Percentiles rank a stretch among this genome's conserved stretches.
These are phyloP conservation scores for Paracamarosporium sp. DNA, from an alignment of 2,329 filamentous ascomycete genomes.

Conservation along the genomic window DNA sequence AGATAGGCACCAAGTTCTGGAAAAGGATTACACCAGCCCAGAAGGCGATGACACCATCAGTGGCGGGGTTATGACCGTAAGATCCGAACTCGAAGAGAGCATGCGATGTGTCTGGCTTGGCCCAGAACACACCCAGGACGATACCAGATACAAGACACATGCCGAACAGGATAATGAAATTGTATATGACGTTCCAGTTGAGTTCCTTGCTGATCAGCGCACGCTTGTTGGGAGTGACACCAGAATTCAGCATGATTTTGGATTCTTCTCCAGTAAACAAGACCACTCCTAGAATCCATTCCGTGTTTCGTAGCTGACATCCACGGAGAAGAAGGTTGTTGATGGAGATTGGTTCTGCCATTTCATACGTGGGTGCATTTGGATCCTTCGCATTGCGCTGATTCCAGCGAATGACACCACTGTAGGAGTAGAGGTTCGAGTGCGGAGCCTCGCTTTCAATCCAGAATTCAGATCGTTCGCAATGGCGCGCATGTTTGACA, in stretches of 20 bases:
- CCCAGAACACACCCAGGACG: slow-evolving; percentile 84
- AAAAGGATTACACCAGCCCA: slow-evolving; percentile 95
- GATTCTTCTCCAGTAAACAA: slow-evolving; percentile 95
- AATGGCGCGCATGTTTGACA: slow-evolving; percentile 88
- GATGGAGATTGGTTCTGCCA: slow-evolving; percentile 92
- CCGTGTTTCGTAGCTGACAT: slow-evolving; percentile 91
- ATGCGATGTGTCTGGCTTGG: slow-evolving; percentile 74
- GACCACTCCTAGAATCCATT: slow-evolving; percentile 93
- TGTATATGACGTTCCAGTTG: slow-evolving; percentile 97
- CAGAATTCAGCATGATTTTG: slow-evolving; percentile 99
- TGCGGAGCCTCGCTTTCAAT: slow-evolving; percentile 93
- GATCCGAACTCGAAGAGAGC: slow-evolving; percentile 86
- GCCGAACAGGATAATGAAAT: slow-evolving; percentile 85
- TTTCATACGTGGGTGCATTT: slow-evolving; percentile 70
- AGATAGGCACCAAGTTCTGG: slow-evolving; percentile 98
- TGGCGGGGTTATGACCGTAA: slow-evolving; percentile 72
- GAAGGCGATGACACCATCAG: slow-evolving; percentile 95
- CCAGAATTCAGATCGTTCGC: slow-evolving; percentile 84
- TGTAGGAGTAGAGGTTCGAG: slow-evolving; percentile 95
- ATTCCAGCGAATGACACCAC: slow-evolving; percentile 84
- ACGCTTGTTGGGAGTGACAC: slow-evolving; percentile 92
- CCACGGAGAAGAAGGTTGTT: slow-evolving; percentile 95
- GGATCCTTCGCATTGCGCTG: slow-evolving; percentile 72
- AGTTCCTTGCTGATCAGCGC: slow-evolving; percentile 89
- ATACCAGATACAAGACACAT: slow-evolving; percentile 91